Base-by-base conservation (phyloP, 169 alveolate species). In the Plasmodium adleri region DNA sequence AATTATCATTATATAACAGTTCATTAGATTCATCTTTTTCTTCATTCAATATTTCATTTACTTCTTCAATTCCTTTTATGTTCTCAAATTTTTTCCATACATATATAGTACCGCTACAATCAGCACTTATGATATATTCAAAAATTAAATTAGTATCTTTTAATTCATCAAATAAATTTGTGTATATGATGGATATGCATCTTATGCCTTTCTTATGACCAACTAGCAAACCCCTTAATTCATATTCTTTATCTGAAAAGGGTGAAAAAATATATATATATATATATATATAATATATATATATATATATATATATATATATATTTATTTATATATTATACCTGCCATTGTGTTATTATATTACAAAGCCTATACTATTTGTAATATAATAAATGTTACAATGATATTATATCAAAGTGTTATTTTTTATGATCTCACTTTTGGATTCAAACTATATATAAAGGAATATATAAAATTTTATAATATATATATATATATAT, bases 141-240 rank as follows among this genome's bases (percentile, higher is more conserved):
- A 76, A 76, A 9, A 32, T 50, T 24, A 64, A 20, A 6, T 76
- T 58, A 22, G 13, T 63, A 22, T 64, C 70, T n/a, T 76, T 50
- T 4, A 64, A 24, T 28, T 76, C 89, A 0, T 76, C 63, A 54
- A 76, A 22, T 5, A 52, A 28, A 17, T 68, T 49, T 15, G 50
- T n/a, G 52, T 47, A 43, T 45, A 76, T 64, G 10, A 63, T 66
- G 52, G 71, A 76, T 52, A 76, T 45, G 59, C 89, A 63, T 22
- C 89, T 63, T 76, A 76, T 72, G 39, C 89, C 89, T 64, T 76
- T 76, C 28, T 17, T 49, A 43, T 76, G 89, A 12, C 89, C 89
- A 15, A 32, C 20, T 17, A 76, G 39, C 1, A 76, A 56, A 5
- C 89, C 89, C 28, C 78, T 64, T 59, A 76, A 45, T 50, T 76